Percentiles rank a stretch among this genome's conserved stretches.
Evolutionary conservation across 2,329 filamentous ascomycete species (phyloP).

Genomic region (Cordyceps cicadae): DNA sequence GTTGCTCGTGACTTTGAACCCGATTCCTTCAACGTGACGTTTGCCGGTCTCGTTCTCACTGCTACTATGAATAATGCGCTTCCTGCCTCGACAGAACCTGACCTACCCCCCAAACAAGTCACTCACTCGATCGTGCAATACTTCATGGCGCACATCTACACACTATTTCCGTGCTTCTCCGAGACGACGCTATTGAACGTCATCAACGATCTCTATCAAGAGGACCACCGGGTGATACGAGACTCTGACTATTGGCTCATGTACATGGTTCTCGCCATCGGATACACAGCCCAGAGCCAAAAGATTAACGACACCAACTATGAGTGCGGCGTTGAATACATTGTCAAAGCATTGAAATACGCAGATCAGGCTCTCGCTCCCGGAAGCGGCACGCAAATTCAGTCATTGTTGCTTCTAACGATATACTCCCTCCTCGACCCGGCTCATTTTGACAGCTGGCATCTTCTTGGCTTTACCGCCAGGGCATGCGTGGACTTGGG

Average conservation of each 20-base stretch:
- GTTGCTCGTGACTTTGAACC: conserved; percentile 91
- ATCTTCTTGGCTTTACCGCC: conserved; percentile 81
- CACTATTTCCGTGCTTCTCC: conserved; percentile 73
- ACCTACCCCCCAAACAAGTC: conserved; percentile 63
- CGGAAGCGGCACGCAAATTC: conserved; percentile 76
- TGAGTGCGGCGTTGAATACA: conserved; percentile 45
- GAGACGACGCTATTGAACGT: conserved; percentile 71
- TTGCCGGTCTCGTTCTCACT: conserved; percentile 80
- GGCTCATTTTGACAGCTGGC: conserved; percentile 88
- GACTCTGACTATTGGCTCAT: conserved; percentile 77
- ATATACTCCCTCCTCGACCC: conserved; percentile 88
- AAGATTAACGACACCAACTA: conserved; percentile 58
- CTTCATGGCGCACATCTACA: conserved; percentile 76
- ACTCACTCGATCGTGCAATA: conserved; percentile 66
- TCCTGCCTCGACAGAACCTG: conserved; percentile 50
- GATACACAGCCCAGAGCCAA: conserved; percentile 65
- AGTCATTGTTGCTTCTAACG: conserved; percentile 76
- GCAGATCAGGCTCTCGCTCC: conserved; percentile 79
- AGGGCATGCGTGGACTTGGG: conserved; percentile 83
- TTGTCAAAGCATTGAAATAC: conserved; percentile 60
- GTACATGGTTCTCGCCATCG: conserved; percentile 82
- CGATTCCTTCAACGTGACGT: conserved; percentile 81
- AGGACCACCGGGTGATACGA: conserved; percentile 52
- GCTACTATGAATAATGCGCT: conserved; percentile 68
- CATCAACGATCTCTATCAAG: conserved; percentile 73